Conservation (phyloP, 352 stramenopile genomes). For the Phytophthora meadii region DNA sequence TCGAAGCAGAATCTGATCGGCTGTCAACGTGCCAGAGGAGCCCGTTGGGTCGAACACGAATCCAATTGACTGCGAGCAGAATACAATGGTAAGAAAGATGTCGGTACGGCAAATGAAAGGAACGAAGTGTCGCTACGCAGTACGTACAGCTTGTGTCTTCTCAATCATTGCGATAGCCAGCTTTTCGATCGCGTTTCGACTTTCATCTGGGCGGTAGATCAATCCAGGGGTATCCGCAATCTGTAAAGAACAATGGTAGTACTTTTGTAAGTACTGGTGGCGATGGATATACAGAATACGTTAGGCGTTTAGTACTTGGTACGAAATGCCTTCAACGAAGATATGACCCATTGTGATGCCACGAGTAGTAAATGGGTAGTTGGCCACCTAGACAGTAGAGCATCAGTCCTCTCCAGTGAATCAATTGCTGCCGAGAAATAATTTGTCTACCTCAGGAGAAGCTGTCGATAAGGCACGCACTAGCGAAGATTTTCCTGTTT, state of each 20-base stretch:
- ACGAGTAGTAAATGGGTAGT: conserved; percentile 89
- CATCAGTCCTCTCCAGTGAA: background rate
- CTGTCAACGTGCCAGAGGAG: conserved; percentile 63
- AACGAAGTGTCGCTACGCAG: background rate
- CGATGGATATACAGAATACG: too few species aligned
- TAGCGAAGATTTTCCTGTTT: conserved; percentile 82
- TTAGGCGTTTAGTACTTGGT: conserved; percentile 53
- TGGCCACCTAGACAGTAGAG: conserved; percentile 63
- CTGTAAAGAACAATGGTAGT: conserved; percentile 37
- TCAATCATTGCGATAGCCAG: conserved; percentile 78
- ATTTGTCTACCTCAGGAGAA: conserved; percentile 67
- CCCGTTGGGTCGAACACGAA: conserved; percentile 88
- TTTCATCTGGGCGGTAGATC: conserved; percentile 68
- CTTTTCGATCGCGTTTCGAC: conserved; percentile 79
- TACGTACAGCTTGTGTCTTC: conserved; percentile 68
- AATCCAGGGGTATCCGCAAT: conserved; percentile 84
- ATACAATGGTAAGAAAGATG: background rate
- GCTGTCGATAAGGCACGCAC: conserved; percentile 82
- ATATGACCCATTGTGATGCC: conserved; percentile 91
- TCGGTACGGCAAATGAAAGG: conserved; percentile 3
- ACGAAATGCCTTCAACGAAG: conserved; percentile 83
- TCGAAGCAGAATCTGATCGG: conserved; percentile 71
- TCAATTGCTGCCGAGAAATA: too few species aligned
- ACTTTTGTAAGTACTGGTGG: background rate
- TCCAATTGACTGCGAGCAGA: conserved; percentile 64